Evolutionary conservation across 495 filamentous ascomycete genomes (phyloP).

Genomic region (Pyronema omphalodes): DNA sequence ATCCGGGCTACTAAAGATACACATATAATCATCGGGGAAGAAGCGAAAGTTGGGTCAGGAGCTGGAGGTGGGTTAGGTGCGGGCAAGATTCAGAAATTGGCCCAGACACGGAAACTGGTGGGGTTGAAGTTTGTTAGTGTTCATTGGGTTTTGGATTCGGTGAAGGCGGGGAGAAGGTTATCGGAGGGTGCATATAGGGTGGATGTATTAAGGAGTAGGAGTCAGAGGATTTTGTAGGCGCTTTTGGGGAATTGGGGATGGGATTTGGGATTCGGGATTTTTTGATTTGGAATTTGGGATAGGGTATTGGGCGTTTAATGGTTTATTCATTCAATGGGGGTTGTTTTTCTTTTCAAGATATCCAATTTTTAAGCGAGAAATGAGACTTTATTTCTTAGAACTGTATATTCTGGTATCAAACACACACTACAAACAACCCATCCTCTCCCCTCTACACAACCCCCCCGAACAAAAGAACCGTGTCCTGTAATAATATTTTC

Average conservation of each 20-base stretch:
- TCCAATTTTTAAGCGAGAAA: no score
- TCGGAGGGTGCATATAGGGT: conserved; percentile 47
- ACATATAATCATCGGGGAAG: conserved; percentile 62
- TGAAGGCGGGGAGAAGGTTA: conserved; percentile 54
- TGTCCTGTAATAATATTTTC: no score
- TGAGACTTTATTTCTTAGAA: no score
- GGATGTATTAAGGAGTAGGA: neutral
- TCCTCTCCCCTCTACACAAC: no score
- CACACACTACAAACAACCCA: no score
- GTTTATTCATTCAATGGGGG: no score
- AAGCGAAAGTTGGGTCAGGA: conserved; percentile 26
- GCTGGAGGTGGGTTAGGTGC: conserved; percentile 64
- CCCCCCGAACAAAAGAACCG: no score
- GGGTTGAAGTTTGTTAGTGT: conserved; percentile 60
- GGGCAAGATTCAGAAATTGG: conserved; percentile 69
- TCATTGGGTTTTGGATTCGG: conserved; percentile 71
- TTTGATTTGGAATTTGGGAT: no score
- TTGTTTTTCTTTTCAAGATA: no score
- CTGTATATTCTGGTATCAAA: no score
- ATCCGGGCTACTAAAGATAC: conserved; percentile 58
- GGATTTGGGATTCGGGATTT: neutral
- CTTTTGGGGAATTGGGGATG: neutral
- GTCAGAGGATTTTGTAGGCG: neutral
- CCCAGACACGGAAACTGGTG: conserved; percentile 39
- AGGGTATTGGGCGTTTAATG: no score